phyloP scores from a whole-genome alignment of 768 basidiomycete species.

The Boletus rufocinnamomeus region DNA sequence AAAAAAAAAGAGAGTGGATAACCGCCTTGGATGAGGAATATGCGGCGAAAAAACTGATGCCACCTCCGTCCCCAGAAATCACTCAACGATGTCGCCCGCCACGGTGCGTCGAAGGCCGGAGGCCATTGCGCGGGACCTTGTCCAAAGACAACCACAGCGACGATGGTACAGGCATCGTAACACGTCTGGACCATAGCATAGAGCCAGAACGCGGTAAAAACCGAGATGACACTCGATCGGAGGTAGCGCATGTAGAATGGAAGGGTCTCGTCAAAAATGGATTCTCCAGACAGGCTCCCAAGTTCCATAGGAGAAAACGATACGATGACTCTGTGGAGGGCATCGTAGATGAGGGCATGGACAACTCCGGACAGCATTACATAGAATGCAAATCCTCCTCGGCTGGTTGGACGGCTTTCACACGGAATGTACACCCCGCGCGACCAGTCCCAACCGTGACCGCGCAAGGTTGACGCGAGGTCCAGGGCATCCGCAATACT shows the following conservation, averaged over 20 bases:
- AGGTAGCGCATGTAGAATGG: slow-evolving; percentile 9
- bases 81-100: too few species aligned
- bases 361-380: slow-evolving; percentile 36
- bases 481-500: slow-evolving; percentile 47
- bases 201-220: slow-evolving; percentile 4
- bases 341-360: slow-evolving; percentile 45
- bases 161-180: too few species aligned
- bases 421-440: slow-evolving; percentile 26
- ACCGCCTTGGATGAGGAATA: too few species aligned
- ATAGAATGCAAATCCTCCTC: slow-evolving; percentile 23
- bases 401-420: slow-evolving; percentile 41
- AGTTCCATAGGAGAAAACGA: slow-evolving; percentile 22
- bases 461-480: slow-evolving; percentile 52
- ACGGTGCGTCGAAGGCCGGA: too few species aligned
- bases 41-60: too few species aligned
- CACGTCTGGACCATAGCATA: too few species aligned
- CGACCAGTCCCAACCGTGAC: slow-evolving; percentile 62
- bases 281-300: slow-evolving; percentile 20
- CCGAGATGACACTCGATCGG: slow-evolving; percentile 46
- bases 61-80: too few species aligned
- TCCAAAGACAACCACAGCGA: too few species aligned
- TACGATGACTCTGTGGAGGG: slow-evolving; percentile 42
- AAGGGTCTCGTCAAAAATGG: slow-evolving; percentile 37
- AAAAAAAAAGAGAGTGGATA: too few species aligned
- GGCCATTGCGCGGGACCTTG: too few species aligned